Evolutionary conservation across 768 basidiomycete genomes (phyloP), one percentile per base, ranked within the genome.

Genomic region (Leccinum rimulosum): DNA sequence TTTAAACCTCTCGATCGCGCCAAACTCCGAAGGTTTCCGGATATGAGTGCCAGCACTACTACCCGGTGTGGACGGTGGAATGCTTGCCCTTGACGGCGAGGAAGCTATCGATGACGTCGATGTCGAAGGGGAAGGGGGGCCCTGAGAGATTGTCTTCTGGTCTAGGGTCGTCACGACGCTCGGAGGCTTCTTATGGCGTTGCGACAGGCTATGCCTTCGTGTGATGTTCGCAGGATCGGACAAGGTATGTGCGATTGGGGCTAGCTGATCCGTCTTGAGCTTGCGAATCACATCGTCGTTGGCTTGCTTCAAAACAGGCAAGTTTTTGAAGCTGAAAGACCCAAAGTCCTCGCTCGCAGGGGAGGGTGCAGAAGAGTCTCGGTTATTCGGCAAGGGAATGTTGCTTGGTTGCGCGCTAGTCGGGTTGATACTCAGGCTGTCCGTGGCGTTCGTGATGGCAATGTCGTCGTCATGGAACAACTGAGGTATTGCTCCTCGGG

Each of bases 281-380:
- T 98, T 97, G 61, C 93, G 87, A 66, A 99, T 97, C 65, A 98
- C 87, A 70, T 98, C 95, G 74, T 99, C 97, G 72, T 99, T 99
- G 17, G 93, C 95, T 74, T 98, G 95, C 76, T 98, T 99, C 73
- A 98, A 77, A 7, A 97, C 84, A 0, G 93, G 93, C 45, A 98
- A 74, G 70, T 99, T 99, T 81, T 98, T 98, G 83, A 95, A 99
- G 75, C 89, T 94, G 79, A 99, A 99, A 0, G 93, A 88, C 22
- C 97, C 97, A 75, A 98, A 99, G 68, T 98, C 95, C 67, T 96
- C 93, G 63, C 84, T 85, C 17, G 83, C 82, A 35, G 86, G 82
- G 30, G 88, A 83, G 6, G 76, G 70, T 17, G 74, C 76, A 6
- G 70, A 68, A 6, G 70, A 68, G 11, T 82, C 79, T 35, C 74